A percentile compares a stretch with the other conserved stretches of the same genome.
These are phyloP conservation scores for Blastocystis sp. DNA, from an alignment of 352 stramenopile species.

Conservation along the genomic window DNA sequence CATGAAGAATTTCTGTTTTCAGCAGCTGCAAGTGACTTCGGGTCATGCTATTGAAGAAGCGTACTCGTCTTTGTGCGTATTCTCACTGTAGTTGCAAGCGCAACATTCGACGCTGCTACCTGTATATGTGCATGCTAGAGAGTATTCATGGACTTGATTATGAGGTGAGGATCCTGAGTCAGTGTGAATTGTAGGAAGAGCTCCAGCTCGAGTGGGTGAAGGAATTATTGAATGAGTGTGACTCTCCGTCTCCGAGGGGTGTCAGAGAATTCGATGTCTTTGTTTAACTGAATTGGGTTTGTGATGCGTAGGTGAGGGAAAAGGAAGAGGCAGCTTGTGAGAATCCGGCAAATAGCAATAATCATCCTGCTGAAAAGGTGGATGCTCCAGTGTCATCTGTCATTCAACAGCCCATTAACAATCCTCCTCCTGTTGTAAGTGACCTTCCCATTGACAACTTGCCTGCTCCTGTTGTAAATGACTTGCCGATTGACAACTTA, in stretches of 20 bases:
- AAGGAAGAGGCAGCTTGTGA: background rate
- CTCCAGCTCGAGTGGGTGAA: background rate
- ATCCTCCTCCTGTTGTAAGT: background rate
- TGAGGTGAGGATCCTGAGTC: background rate
- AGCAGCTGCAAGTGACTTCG: background rate
- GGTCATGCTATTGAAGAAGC: background rate
- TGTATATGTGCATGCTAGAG: background rate
- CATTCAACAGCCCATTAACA: background rate
- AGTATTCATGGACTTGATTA: background rate
- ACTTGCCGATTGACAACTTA: background rate
- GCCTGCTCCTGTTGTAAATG: background rate
- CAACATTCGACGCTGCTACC: background rate
- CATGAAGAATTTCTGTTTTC: background rate
- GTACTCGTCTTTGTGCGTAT: background rate
- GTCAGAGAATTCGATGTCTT: background rate
- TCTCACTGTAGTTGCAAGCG: background rate
- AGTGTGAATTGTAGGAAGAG: background rate
- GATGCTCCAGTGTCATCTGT: too few species aligned
- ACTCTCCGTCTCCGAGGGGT: background rate
- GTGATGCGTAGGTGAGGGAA: background rate
- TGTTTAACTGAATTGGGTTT: background rate
- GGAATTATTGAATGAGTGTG: background rate
- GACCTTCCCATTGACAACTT: background rate
- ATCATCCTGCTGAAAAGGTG: too few species aligned
- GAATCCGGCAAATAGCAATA: too few species aligned